These are phyloP conservation scores for Pseudocercospora eumusae DNA, from an alignment of 2,329 filamentous ascomycete genomes.

Conservation along the genomic window DNA sequence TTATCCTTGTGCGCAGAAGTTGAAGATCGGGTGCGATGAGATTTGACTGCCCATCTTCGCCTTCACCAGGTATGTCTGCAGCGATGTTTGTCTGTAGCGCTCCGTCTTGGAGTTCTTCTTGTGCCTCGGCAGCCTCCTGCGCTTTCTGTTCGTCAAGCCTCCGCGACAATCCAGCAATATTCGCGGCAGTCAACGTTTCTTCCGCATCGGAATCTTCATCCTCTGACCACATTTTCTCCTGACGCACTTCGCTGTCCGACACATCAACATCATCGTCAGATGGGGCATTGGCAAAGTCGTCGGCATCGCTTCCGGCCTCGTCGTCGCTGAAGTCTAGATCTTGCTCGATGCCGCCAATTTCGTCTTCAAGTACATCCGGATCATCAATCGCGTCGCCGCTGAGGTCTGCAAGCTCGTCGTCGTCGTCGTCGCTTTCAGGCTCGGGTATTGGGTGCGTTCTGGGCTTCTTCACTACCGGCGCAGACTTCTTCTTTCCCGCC, in stretches of 20 bases:
- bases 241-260: constrained; percentile 63
- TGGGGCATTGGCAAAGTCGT: constrained; percentile 39
- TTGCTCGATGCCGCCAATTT: constrained; percentile 47
- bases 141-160: constrained; percentile 78
- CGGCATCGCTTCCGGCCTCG: constrained; percentile 37
- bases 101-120: constrained; percentile 80
- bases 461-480: constrained; percentile 15
- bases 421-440: constrained; percentile 32
- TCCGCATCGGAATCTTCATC: constrained; percentile 87
- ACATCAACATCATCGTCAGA: constrained; percentile 56
- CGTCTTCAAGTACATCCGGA: constrained; percentile 49
- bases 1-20: constrained; percentile 82
- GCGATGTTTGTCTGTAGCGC: constrained; percentile 93
- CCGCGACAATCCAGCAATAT: constrained; percentile 86
- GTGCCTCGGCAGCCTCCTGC: constrained; percentile 77
- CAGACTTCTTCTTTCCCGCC: constrained; percentile 33
- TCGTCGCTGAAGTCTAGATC: constrained; percentile 38
- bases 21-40: constrained; percentile 86
- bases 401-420: constrained; percentile 29
- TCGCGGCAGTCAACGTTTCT: constrained; percentile 89
- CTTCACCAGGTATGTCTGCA: constrained; percentile 64
- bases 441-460: constrained; percentile 39
- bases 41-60: constrained; percentile 57
- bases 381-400: constrained; percentile 40
- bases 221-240: constrained; percentile 80